phyloP scores from a whole-genome alignment of 495 filamentous ascomycete species.

The Neurospora sublineolata region DNA sequence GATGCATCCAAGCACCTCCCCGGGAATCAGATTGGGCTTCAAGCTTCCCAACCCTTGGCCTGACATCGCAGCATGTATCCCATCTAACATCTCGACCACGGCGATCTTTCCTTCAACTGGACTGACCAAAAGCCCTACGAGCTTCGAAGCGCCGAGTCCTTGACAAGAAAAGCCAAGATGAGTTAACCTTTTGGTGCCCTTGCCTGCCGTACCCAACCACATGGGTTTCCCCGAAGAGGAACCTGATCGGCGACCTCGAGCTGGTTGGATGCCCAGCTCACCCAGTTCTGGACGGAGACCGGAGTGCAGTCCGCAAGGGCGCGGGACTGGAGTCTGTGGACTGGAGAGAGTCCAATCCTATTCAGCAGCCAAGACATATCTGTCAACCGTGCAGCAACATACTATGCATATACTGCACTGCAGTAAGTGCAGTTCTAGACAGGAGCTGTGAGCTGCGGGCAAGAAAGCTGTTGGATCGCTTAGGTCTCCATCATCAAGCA shows the following conservation, averaged over 20 bases:
- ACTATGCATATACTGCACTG: neutral
- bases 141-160: neutral
- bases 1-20: neutral
- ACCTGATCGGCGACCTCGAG: neutral
- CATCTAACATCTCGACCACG: neutral
- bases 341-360: neutral
- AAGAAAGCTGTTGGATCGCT: neutral
- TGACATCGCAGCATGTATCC: neutral
- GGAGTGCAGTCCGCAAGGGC: neutral
- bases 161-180: neutral
- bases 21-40: neutral
- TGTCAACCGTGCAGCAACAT: neutral
- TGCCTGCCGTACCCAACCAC: neutral
- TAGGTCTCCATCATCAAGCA: too few species aligned
- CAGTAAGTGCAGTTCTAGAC: neutral
- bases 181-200: neutral
- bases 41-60: neutral
- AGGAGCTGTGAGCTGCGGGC: neutral
- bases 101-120: neutral
- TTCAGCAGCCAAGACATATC: neutral
- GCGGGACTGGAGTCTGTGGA: neutral
- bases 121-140: neutral
- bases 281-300: neutral
- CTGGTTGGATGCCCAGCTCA: neutral
- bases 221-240: neutral